Percentiles rank a stretch among this genome's conserved stretches.
Conservation (phyloP, 2,329 filamentous ascomycete genomes). For the Arthrobotrys pseudoclavata region DNA sequence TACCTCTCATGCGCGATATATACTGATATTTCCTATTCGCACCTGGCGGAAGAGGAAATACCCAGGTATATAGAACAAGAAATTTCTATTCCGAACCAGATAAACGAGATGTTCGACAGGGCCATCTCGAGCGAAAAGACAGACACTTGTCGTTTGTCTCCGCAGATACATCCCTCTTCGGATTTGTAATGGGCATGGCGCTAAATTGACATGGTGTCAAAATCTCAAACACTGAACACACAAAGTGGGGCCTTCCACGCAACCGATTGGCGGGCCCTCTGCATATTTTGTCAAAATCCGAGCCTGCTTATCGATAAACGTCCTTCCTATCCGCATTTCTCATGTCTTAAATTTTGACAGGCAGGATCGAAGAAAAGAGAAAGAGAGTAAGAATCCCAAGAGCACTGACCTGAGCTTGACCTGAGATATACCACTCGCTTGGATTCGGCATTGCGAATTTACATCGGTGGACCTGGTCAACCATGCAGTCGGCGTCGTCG, state of each 20-base stretch:
- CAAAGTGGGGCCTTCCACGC: constrained; percentile 38
- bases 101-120: constrained; percentile 37
- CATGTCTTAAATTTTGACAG: constrained; percentile 9
- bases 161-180: constrained; percentile 22
- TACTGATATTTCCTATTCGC: background rate
- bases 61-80: background rate
- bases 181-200: constrained; percentile 34
- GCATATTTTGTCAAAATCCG: constrained; percentile 25
- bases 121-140: background rate
- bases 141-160: constrained; percentile 13
- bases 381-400: constrained; percentile 16
- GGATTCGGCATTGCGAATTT: constrained; percentile 54
- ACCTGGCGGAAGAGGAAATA: constrained; percentile 41
- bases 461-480: constrained; percentile 23
- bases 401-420: constrained; percentile 19
- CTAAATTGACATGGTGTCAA: constrained; percentile 36
- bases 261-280: constrained; percentile 46
- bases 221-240: constrained; percentile 18
- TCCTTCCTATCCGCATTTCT: constrained; percentile 25
- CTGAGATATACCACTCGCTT: constrained; percentile 44
- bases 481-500: constrained; percentile 24
- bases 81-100: constrained; percentile 6
- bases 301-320: constrained; percentile 57
- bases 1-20: constrained; percentile 14
- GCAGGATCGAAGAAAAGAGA: constrained; percentile 12